These are phyloP conservation scores for Ziziphus jujuba DNA, from an alignment of 306 rosid genomes.

Conservation along the genomic window DNA sequence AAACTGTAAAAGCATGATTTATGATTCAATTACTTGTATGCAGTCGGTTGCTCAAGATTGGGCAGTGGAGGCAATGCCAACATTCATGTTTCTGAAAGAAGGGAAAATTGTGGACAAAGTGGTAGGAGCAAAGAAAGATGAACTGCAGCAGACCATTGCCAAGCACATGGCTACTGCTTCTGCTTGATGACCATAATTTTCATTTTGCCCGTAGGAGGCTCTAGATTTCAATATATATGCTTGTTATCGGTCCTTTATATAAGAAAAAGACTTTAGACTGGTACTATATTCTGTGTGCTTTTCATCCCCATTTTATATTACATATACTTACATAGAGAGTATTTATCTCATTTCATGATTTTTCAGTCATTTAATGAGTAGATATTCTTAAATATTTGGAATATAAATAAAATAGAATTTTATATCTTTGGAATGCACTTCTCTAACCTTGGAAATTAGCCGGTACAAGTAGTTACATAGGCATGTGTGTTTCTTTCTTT, in stretches of 20 bases:
- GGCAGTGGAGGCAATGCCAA: constrained; percentile 98
- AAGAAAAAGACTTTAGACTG: not conserved
- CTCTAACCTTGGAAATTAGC: not conserved
- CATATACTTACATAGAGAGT: not conserved
- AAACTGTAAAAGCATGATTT: not conserved
- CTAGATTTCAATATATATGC: not conserved
- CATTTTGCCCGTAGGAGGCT: not conserved
- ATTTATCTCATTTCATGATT: not conserved
- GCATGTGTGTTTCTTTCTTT: too few species aligned
- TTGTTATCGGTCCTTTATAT: not conserved
- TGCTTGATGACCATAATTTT: constrained; percentile 24
- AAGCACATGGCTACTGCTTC: constrained; percentile 48
- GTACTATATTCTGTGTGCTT: not conserved
- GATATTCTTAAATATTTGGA: not conserved
- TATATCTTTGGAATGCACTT: not conserved
- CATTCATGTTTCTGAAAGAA: constrained; percentile 85
- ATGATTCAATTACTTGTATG: constrained; percentile 14
- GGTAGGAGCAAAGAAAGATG: constrained; percentile 91
- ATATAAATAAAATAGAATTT: not conserved
- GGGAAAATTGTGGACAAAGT: constrained; percentile 74
- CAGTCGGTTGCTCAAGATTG: constrained; percentile 84
- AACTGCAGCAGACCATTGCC: constrained; percentile 58
- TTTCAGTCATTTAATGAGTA: not conserved
- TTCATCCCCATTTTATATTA: not conserved
- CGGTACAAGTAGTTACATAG: too few species aligned